Evolutionary conservation across 179 eudicot species (phyloP), one percentile per base, ranked within the genome.

Genomic region (Corrigiola litoralis): DNA sequence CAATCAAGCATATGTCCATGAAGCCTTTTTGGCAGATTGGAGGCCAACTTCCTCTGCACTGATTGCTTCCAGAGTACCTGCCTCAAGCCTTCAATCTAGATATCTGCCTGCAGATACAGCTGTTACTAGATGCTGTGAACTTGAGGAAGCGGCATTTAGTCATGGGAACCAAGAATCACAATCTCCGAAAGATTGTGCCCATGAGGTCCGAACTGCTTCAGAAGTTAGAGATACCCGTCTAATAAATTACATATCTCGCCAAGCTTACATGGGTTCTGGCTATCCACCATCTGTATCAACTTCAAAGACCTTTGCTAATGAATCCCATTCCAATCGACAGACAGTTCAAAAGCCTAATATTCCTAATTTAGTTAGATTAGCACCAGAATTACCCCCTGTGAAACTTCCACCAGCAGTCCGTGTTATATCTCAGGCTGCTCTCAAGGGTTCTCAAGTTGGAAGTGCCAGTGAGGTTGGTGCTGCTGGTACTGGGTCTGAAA

Each of bases 21-120:
- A 90, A 77, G 96, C 96, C 28, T 94, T 94, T 74, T 82, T 94
- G 84, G 89, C 94, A 37, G 97, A 90, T 73, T 94, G 94, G 97
- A 84, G 86, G 67, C 99, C 97, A 12, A 60, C 58, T 72, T 64
- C 69, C 42, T 58, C 79, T 48, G 65, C 63, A 49, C 65, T 69
- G 45, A 40, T 65, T 58, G 50, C 83, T 31, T 69, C 80, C 32
- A 58, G 62, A 60, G 54, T 24, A 48, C 58, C 79, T 37, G 32
- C 80, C n/a, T 50, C 78, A 29, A 66, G 33, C 45, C 65, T 25
- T 24, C 44, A 38, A 51, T 58, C 74, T 44, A 49, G 67, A 36
- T 67, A 53, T 45, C 70, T 47, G 46, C 74, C 74, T 29, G 41
- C 55, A 40, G 52, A 51, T 49, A 31, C 69, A 34, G 57, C 67